Base-by-base conservation (phyloP, 805 yeast genomes). In the Cyberlindnera xishuangbannaensis region DNA sequence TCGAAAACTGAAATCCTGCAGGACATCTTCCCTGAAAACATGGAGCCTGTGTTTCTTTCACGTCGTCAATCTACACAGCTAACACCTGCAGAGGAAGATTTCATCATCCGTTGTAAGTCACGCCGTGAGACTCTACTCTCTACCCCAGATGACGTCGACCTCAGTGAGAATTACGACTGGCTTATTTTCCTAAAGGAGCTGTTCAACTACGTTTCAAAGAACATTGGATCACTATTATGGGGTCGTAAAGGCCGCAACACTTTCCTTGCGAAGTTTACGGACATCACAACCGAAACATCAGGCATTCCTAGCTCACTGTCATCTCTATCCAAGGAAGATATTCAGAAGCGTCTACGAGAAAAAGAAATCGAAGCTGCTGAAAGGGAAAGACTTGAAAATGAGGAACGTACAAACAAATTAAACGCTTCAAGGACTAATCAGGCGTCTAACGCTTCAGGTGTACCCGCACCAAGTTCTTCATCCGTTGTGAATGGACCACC, bases 151-250 rank as follows among this genome's bases (percentile, higher is more conserved):
- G 72, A 69, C 22, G 68, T 69, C 17, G 69, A 65, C 15, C 64
- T 90, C 28, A 65, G 78, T 45, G 79, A 76, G 43, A 79, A 75
- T 42, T 90, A 86, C 57, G 88, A 80, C 45, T 90, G 97, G 96
- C 69, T 82, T 40, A 72, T 76, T 37, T 90, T 88, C 52, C 65
- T 90, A 44, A 79, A 77, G 46, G 92, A 83, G 41, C 54, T 92
- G 30, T 70, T 83, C 38, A 92, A 82, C 27, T 88, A 83, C 50
- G 79, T 83, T 15, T 68, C 79, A 31, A 83, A 79, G 48, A 83
- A 81, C 53, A 73, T 81, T 62, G 83, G 84, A 4, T 67, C 76
- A 35, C 62, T 83, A 18, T 67, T 83, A 8, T 81, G 85, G 82
- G 92, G 90, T 11, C 69, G 67, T 41, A 67, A 63, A 46, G 69